Conservation (phyloP, 768 basidiomycete genomes). For the Pulveroboletus sp. region DNA sequence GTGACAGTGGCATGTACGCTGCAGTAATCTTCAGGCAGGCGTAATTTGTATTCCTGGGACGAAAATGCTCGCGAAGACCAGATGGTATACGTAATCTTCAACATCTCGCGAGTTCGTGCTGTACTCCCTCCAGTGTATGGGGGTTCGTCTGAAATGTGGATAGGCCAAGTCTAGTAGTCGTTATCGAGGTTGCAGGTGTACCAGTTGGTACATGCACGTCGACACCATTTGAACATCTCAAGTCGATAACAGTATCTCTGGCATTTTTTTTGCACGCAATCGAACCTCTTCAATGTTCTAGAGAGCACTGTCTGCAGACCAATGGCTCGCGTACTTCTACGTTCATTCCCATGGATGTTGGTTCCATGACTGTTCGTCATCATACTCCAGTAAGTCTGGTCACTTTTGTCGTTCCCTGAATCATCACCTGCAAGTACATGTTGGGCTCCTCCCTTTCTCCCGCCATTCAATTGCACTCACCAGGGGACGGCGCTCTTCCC, state of each 20-base stretch:
- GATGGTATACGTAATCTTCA: conserved; percentile 13
- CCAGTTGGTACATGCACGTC: too few species aligned
- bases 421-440: conserved; percentile 32
- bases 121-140: background rate
- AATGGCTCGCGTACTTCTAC: conserved; percentile 31
- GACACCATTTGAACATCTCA: too few species aligned
- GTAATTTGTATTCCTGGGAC: too few species aligned
- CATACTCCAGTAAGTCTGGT: too few species aligned
- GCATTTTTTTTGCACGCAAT: conserved; percentile 49
- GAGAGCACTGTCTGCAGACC: conserved; percentile 33
- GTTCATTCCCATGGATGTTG: too few species aligned
- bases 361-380: conserved; percentile 46
- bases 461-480: conserved; percentile 50
- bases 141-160: background rate
- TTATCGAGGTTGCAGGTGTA: conserved; percentile 39
- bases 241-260: too few species aligned
- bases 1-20: too few species aligned
- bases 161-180: conserved; percentile 14
- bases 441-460: conserved; percentile 41
- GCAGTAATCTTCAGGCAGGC: too few species aligned
- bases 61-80: too few species aligned
- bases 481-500: conserved; percentile 56
- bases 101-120: conserved; percentile 30
- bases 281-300: conserved; percentile 37
- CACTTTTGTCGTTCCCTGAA: background rate